Evolutionary conservation across 306 rosid genomes (phyloP).

Genomic region (Medicago truncatula): DNA sequence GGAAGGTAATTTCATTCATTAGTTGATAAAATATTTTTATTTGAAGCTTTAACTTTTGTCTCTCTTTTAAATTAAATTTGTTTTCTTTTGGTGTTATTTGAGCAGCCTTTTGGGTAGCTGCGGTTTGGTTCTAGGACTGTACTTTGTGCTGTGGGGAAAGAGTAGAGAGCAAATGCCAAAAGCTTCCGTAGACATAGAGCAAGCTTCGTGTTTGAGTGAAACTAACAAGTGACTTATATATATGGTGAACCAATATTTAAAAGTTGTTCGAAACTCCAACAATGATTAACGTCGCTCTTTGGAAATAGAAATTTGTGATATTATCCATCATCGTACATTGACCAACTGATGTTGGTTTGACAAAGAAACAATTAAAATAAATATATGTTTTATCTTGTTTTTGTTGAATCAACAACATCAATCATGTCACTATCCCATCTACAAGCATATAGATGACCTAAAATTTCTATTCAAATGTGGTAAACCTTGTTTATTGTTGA

Average conservation of each 20-base stretch:
- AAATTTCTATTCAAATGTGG: too few relatives aligned
- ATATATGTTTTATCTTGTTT: background rate
- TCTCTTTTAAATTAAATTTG: background rate
- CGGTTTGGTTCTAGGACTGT: conserved; percentile 67
- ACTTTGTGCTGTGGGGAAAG: conserved; percentile 82
- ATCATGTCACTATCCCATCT: background rate
- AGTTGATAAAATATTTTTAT: background rate
- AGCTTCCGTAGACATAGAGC: conserved; percentile 44
- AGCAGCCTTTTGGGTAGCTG: conserved; percentile 72
- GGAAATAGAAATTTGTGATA: background rate
- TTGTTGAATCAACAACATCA: background rate
- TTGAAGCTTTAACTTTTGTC: background rate
- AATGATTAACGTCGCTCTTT: background rate
- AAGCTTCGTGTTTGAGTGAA: background rate
- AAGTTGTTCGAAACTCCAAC: background rate
- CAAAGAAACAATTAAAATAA: background rate
- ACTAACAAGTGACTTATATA: background rate
- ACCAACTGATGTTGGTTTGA: background rate
- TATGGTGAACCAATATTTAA: background rate
- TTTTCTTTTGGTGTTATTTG: background rate
- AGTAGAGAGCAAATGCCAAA: conserved; percentile 55
- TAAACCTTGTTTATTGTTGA: background rate
- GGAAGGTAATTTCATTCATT: conserved; percentile 65
- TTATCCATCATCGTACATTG: background rate
- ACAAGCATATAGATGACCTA: background rate